Percentiles rank a stretch among this genome's conserved stretches.
Conservation (phyloP, 2,329 filamentous ascomycete genomes). For the Apiospora aurea region DNA sequence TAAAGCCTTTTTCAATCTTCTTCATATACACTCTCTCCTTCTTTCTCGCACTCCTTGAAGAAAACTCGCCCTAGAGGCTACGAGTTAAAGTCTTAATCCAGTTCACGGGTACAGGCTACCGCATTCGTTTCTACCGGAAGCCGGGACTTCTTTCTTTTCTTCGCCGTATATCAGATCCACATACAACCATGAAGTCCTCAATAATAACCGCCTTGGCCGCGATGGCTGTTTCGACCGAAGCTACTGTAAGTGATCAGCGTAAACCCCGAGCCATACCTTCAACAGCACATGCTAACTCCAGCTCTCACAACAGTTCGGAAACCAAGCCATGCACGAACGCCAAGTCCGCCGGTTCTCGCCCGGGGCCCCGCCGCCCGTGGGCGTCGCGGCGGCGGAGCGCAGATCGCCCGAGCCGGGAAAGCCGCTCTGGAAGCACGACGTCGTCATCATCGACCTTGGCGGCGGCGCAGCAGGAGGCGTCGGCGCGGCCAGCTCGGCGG, state of each 20-base stretch:
- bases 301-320: not conserved
- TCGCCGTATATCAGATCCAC: slow-evolving; percentile 1
- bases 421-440: slow-evolving; percentile 6
- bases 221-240: slow-evolving; percentile 12
- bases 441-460: slow-evolving; percentile 1
- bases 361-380: no score
- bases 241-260: not conserved
- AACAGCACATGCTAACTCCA: not conserved
- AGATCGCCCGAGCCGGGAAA: not conserved
- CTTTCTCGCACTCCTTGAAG: not conserved
- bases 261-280: not conserved
- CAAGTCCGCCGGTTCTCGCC: slow-evolving; percentile 10
- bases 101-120: slow-evolving; percentile 12
- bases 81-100: not conserved
- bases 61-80: slow-evolving; percentile 15
- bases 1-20: not conserved
- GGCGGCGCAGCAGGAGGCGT: not conserved
- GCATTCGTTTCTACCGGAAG: not conserved
- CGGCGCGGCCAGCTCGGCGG: not conserved
- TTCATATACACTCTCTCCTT: not conserved
- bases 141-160: not conserved
- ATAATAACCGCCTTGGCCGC: slow-evolving; percentile 13
- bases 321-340: slow-evolving; percentile 7
- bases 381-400: not conserved
- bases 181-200: slow-evolving; percentile 18